Evolutionary conservation across 768 basidiomycete species (phyloP), one percentile per base, ranked within the genome.

Genomic region (Leccinellum rugosiceps): DNA sequence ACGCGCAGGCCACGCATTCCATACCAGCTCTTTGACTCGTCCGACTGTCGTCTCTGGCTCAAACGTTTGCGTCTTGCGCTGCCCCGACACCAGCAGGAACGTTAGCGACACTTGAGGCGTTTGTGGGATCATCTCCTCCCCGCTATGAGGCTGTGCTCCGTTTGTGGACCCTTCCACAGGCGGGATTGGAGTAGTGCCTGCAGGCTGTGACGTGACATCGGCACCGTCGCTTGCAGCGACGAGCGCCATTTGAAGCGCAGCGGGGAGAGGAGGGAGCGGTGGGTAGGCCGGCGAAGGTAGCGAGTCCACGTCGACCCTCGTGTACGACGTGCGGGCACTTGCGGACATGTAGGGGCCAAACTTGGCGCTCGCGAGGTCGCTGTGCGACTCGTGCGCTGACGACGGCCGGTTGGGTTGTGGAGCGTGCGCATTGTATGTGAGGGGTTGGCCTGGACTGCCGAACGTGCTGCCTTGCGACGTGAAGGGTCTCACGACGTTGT

Each of bases 21-120:
- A 92, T 35, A 86, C 82, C 48, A 92, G 80, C 74, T 92, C 90
- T 72, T 92, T 92, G 28, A 90, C 86, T 63, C 90, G 78, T 17
- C 87, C 88, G 31, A 92, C 75, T 0, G 88, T 87, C 21, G 82
- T 87, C 62, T 83, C 83, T 13, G 88, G 88, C 28, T 89, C 87
- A 62, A 92, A 92, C 0, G 80, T 74, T 82, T 91, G 88, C 0
- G 84, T 83, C 60, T 85, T 77, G 59, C 88, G 76, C 43, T 78
- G 74, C 0, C 90, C 88, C 0, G 87, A 84, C 26, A 90, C 80
- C 50, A 90, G 77, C 45, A 92, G 76, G 69, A 92, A 90, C 0
- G 87, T 88, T 44, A 92, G 65, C 25, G 80, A 78, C 3, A 82
- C 80, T 69, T 87, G 85, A 0, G 86, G 85, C 7, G 77, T 82